Evolutionary conservation across 345 rosid genomes (phyloP), one percentile per base, ranked within the genome.

Genomic region (Euclidium syriacum): DNA sequence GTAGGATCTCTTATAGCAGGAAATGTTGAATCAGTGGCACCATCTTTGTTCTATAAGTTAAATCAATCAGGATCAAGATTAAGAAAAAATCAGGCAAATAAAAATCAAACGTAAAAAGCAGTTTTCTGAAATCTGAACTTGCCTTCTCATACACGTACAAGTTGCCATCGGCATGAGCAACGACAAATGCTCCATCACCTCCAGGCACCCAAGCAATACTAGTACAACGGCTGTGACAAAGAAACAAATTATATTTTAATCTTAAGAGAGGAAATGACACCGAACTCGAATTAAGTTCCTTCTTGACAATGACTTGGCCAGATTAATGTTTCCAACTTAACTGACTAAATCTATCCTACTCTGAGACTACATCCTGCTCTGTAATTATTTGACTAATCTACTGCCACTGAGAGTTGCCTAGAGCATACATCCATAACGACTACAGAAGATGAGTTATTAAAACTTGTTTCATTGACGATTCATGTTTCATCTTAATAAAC

Each of bases 131-230:
- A 61, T 69, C 20, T 20, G 70, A 65, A 76, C 95, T 83, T 83
- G 83, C 99, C 98, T 95, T 95, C 63, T 95, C 99, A 73, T 88
- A 95, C 64, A 86, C 90, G 16, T 81, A 95, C 73, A 90, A 74
- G 73, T 88, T 95, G 34, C 99, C 99, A 86, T 95, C 99, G 20
- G 94, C 81, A 73, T 95, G 99, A 70, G 96, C 98, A 75, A 90
- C 98, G 64, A 83, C 81, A 71, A 95, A 95, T 68, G 89, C 52
- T 58, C 99, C 98, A 77, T 90, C 99, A 40, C 86, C 86, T 72
- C 97, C 94, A 41, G 99, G 99, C 53, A 90, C 91, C 98, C 99
- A 95, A 39, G 96, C 69, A 41, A 88, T 73, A 74, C 99, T 73
- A 29, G 89, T 85, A 77, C 99, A 95, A 20, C 95, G 96, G 65